Percentiles rank a stretch among this genome's conserved stretches.
Conservation (phyloP, 768 basidiomycete genomes). For the Macrocybe gigantea region DNA sequence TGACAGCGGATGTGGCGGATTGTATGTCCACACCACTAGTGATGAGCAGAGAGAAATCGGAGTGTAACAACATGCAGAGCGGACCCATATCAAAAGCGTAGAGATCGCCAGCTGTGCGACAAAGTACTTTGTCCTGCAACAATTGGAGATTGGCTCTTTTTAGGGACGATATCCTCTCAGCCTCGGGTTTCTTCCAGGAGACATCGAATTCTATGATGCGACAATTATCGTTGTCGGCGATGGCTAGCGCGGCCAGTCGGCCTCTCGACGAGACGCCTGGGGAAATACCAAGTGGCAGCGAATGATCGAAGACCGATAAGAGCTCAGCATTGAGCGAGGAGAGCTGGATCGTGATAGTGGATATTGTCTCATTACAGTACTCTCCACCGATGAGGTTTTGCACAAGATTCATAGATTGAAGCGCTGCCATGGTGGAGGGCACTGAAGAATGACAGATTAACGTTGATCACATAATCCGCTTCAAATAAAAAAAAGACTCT, state of each 20-base stretch:
- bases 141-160: no score
- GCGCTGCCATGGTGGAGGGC: not conserved
- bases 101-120: constrained; percentile 35
- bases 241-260: constrained; percentile 37
- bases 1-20: constrained; percentile 34
- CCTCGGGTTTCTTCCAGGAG: constrained; percentile 10
- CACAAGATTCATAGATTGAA: constrained; percentile 9
- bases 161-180: no score
- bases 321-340: constrained; percentile 14
- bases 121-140: constrained; percentile 37
- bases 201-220: constrained; percentile 28
- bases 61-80: constrained; percentile 42
- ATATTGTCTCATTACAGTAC: constrained; percentile 17
- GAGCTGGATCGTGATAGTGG: constrained; percentile 21
- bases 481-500: not conserved
- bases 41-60: constrained; percentile 35
- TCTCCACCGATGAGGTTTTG: constrained; percentile 27
- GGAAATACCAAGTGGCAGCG: constrained; percentile 42
- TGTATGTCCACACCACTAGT: constrained; percentile 54
- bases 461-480: not conserved
- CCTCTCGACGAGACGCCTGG: constrained; percentile 41
- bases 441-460: not conserved
- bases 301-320: constrained; percentile 25
- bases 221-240: constrained; percentile 32
- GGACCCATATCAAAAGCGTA: constrained; percentile 52